These are phyloP conservation scores for Apodospora peruviana DNA, from an alignment of 495 filamentous ascomycete species.

Conservation along the genomic window DNA sequence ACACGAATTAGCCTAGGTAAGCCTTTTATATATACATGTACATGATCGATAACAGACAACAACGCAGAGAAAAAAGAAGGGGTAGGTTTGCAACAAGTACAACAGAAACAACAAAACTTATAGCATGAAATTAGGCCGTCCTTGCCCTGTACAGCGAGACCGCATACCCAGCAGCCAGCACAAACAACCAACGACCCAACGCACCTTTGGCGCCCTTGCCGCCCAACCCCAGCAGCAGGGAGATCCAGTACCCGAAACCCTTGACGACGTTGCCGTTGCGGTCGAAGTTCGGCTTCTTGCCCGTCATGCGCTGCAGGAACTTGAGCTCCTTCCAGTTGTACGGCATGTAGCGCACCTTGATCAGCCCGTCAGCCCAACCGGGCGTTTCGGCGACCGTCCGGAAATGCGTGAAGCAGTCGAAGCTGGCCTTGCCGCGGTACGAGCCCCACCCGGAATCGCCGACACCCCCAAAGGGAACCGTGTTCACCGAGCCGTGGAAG, in stretches of 20 bases:
- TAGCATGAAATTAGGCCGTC: no score
- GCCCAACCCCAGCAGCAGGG: constrained; percentile 41
- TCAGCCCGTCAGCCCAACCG: constrained; percentile 69
- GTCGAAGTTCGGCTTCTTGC: constrained; percentile 73
- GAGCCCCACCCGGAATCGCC: constrained; percentile 77
- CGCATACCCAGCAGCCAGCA: constrained; percentile 19
- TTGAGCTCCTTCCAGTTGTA: constrained; percentile 50
- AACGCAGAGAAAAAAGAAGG: background rate
- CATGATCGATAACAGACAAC: background rate
- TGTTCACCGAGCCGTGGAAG: constrained; percentile 71
- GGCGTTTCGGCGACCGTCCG: constrained; percentile 72
- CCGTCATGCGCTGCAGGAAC: constrained; percentile 51
- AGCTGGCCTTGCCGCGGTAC: constrained; percentile 78
- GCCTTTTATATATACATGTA: no score
- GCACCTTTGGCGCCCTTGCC: constrained; percentile 40
- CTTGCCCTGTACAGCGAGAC: constrained; percentile 1
- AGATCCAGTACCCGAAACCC: constrained; percentile 41
- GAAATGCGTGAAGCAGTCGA: constrained; percentile 80
- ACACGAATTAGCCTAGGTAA: no score
- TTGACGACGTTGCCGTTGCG: constrained; percentile 59
- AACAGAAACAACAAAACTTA: no score
- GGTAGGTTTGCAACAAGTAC: constrained; percentile 2
- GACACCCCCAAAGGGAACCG: constrained; percentile 84
- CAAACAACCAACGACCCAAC: constrained; percentile 42
- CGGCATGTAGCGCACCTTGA: constrained; percentile 78